Evolutionary conservation across 352 stramenopile species (phyloP).

Genomic region (Phytophthora sansomeana): DNA sequence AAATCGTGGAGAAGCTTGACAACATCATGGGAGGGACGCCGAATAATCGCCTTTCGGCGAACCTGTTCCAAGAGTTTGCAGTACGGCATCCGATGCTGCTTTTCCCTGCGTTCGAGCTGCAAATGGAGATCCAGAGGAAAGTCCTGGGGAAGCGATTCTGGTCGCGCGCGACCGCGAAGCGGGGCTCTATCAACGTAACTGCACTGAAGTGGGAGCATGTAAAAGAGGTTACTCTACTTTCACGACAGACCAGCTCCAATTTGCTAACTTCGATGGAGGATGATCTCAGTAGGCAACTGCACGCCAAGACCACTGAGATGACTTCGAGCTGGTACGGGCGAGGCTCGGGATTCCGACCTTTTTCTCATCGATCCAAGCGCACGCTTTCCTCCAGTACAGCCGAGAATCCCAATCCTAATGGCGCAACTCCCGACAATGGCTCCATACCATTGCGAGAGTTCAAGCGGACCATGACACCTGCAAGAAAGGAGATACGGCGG

Average conservation of each 20-base stretch:
- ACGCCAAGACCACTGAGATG: slow-evolving; percentile 5
- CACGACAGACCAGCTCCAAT: slow-evolving; percentile 33
- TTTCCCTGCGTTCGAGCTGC: slow-evolving; percentile 73
- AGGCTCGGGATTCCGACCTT: slow-evolving; percentile 17
- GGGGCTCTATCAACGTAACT: slow-evolving; percentile 39
- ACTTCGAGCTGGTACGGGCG: slow-evolving; percentile 20
- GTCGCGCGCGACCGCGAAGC: slow-evolving; percentile 54
- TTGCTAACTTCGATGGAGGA: slow-evolving; percentile 43
- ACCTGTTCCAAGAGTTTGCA: slow-evolving; percentile 66
- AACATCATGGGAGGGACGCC: slow-evolving; percentile 48
- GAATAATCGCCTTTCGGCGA: slow-evolving; percentile 44
- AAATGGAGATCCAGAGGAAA: slow-evolving; percentile 69
- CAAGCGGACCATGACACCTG: slow-evolving; percentile 15
- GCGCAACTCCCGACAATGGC: slow-evolving; percentile 8
- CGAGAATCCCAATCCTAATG: background rate
- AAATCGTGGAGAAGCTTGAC: slow-evolving; percentile 67
- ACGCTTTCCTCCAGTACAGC: slow-evolving; percentile 15
- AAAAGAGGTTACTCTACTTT: slow-evolving; percentile 37
- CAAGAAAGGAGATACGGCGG: slow-evolving; percentile 13
- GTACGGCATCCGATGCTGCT: slow-evolving; percentile 69
- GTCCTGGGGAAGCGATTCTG: slow-evolving; percentile 70
- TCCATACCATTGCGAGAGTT: slow-evolving; percentile 1
- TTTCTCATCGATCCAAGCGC: slow-evolving; percentile 20
- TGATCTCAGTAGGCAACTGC: slow-evolving; percentile 38
- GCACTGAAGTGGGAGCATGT: slow-evolving; percentile 54